Base-by-base conservation (phyloP, 2,329 filamentous ascomycete genomes). In the Diaporthe ilicicola region DNA sequence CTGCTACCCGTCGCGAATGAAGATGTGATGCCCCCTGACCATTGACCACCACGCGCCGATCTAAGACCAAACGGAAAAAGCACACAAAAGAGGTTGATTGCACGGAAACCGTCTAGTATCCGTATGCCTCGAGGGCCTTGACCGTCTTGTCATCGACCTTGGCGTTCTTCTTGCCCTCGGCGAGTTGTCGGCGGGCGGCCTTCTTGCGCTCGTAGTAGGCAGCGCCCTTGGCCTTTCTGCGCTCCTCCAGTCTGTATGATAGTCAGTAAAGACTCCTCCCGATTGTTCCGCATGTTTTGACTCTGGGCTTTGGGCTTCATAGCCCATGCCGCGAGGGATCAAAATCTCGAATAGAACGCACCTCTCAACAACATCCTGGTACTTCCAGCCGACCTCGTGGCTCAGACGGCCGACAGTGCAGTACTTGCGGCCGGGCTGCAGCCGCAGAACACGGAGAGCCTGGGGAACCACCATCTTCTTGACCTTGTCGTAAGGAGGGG, bases 141-240 rank as follows among this genome's bases (percentile, higher is more conserved):
- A 92, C 90, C 84, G 92, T 94, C 91, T 96, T 94, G 83, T 89
- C 87, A 87, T 95, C 92, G 85, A 95, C 91, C 84, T 90, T 91
- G 79, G 94, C 94, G 85, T 88, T 93, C 92, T 95, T 95, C 92
- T 97, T 93, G 80, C 95, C 95, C 84, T 97, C 93, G 79, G 91
- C 89, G 80, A 98, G 88, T 89, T 97, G 94, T 90, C 93, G 93
- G 84, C 92, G 90, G 79, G 93, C 93, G 79, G 94, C 91, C 94
- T 97, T 97, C 96, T 98, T 99, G 91, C 95, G 94, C 91, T 97
- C 95, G 91, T 98, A 98, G 93, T 98, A 99, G 84, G 96, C 96
- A 79, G 93, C 91, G 82, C 94, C 93, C 94, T 98, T 99, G 86
- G 97, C 95, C 91, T 99, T 99, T 90, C 96, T 94, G 87, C 95